Evolutionary conservation across 192 early-diverging fungal genomes (phyloP).

Genomic region (Coemansia sp.): DNA sequence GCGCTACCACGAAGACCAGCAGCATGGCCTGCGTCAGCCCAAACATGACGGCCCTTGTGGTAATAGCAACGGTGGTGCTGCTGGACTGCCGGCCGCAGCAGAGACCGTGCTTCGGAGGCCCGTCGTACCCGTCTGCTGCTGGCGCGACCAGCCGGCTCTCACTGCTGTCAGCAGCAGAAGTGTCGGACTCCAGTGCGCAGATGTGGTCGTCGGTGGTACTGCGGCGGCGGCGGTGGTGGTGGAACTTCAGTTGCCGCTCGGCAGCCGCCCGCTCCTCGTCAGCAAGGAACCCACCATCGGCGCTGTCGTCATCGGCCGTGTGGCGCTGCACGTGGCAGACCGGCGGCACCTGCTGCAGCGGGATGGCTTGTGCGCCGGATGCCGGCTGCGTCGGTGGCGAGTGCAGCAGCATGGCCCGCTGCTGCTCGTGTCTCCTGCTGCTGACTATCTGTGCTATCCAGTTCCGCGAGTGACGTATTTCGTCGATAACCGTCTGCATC

Average conservation of each 20-base stretch:
- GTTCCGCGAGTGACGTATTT: conserved; percentile 21
- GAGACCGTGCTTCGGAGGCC: neutral
- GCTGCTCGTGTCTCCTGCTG: neutral
- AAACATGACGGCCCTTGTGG: neutral
- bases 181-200: no score
- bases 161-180: no score
- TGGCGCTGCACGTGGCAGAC: conserved; percentile 7
- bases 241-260: conserved; percentile 6
- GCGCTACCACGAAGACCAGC: conserved; percentile 5
- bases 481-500: conserved; percentile 14
- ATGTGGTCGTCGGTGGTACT: no score
- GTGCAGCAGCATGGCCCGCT: neutral
- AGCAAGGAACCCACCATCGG: neutral
- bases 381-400: neutral
- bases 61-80: no score
- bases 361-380: neutral
- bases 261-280: conserved; percentile 1
- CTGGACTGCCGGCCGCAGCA: neutral
- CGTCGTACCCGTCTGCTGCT: neutral
- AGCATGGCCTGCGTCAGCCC: neutral
- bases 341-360: neutral
- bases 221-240: neutral
- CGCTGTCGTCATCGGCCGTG: neutral
- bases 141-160: no score
- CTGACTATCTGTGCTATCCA: conserved; percentile 26